Conservation (phyloP, 306 rosid genomes). For the Herpetospermum pedunculosum region DNA sequence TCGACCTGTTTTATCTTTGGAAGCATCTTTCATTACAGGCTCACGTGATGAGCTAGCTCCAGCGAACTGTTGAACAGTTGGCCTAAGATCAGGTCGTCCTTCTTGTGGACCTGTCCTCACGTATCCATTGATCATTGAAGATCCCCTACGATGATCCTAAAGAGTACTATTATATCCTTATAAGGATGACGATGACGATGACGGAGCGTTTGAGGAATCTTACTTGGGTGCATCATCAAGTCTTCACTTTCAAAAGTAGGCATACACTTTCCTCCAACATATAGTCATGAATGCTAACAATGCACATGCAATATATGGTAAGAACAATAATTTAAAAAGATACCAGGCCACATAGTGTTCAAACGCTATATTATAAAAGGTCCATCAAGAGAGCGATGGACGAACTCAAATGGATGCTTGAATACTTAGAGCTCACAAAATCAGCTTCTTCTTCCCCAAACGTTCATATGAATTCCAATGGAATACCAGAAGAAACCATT, state of each 20-base stretch:
- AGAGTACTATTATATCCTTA: too few species aligned
- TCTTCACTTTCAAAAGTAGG: constrained; percentile 61
- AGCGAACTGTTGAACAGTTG: too few species aligned
- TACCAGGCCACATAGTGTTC: neutral
- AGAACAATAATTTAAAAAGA: neutral
- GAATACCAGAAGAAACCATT: too few species aligned
- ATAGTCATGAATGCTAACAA: constrained; percentile 49
- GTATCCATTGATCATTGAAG: constrained; percentile 53
- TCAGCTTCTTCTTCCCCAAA: neutral
- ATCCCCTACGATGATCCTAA: too few species aligned
- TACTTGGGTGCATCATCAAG: too few species aligned
- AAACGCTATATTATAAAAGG: neutral
- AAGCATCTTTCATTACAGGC: too few species aligned
- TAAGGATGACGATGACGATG: too few species aligned
- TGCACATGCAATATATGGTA: neutral
- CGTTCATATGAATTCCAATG: neutral
- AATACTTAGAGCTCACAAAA: neutral
- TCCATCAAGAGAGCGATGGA: constrained; percentile 97
- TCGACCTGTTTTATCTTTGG: constrained; percentile 32
- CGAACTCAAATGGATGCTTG: constrained; percentile 74
- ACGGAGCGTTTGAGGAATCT: too few species aligned
- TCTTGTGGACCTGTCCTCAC: constrained; percentile 68
- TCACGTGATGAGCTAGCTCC: too few species aligned
- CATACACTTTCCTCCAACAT: constrained; percentile 95
- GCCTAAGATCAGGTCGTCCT: constrained; percentile 40